phyloP scores from a whole-genome alignment of 805 yeast genomes.

The Kuraishia borneana region DNA sequence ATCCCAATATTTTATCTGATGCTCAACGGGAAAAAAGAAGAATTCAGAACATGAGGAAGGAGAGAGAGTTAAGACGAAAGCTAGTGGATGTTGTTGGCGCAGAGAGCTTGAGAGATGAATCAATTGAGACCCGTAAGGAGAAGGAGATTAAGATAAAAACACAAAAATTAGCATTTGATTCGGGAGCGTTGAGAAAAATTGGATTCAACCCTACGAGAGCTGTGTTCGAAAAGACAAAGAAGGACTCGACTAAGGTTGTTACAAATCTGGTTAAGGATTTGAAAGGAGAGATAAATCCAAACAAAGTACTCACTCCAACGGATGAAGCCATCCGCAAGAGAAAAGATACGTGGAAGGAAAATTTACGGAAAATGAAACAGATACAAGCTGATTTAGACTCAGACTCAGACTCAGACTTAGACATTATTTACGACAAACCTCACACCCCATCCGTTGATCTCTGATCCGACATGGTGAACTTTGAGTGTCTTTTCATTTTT shows the following conservation, averaged over 20 bases:
- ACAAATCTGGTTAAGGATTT: neutral
- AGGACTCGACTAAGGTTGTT: neutral
- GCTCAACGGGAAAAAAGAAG: constrained; percentile 21
- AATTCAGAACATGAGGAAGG: constrained; percentile 26
- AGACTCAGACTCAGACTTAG: constrained; percentile 2
- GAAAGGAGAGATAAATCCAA: neutral
- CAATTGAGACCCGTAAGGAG: constrained; percentile 11
- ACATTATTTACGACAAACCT: neutral
- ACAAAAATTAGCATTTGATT: constrained; percentile 14
- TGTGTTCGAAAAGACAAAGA: constrained; percentile 7
- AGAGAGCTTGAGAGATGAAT: constrained; percentile 6
- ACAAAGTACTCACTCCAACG: neutral
- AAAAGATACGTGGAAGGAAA: neutral
- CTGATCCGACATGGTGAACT: constrained; percentile 2
- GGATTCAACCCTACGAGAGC: constrained; percentile 19
- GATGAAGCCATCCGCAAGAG: neutral
- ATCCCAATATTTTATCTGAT: constrained; percentile 32
- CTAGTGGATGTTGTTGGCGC: constrained; percentile 17
- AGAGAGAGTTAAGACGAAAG: constrained; percentile 17
- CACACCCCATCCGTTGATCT: constrained; percentile 1
- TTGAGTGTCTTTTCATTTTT: constrained; percentile 1
- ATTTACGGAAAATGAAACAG: neutral
- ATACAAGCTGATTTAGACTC: neutral
- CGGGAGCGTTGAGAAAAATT: constrained; percentile 11
- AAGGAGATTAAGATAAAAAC: constrained; percentile 10